Base-by-base conservation (phyloP, 2,329 filamentous ascomycete species). In the Dactylellina haptotyla region DNA sequence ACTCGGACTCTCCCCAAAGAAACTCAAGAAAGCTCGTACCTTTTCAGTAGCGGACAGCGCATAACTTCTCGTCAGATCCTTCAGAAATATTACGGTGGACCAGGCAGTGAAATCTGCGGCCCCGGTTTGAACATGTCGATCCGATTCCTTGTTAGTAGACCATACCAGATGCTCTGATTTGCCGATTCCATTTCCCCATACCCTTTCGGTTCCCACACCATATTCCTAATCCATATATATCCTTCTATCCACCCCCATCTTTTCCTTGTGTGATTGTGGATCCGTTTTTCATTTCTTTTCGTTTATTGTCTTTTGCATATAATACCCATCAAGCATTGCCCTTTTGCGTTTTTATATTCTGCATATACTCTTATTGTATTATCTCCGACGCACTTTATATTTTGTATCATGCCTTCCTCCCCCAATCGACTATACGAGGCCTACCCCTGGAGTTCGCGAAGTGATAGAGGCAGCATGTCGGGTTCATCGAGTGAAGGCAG, bases 121-220 rank as follows among this genome's bases (percentile, higher is more conserved):
- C 48, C 54, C 62, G 69, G 54, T 57, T 62, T 59, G 69, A 73
- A 66, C 26, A 73, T 73, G 69, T 73, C 69, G 53, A 73, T 73
- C 61, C 59, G 69, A 64, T 73, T 73, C 58, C 61, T 73, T 66
- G 69, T 73, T 56, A 73, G 69, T 73, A 73, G 45, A 58, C 59
- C 69, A 73, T 51, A 56, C 39, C 62, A 65, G 37, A 64, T 73
- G 69, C 61, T 73, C 66, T 73, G 69, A 73, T 72, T 72, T 53
- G 57, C 58, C 66, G 34, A 51, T 45, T 45, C 41, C 16, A 6
- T 14, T 45, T 45, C 41, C 41, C 41, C 41, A 20, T 53, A 54
- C 34, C 30, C 46, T 41, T 25, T 32, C 39, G n/a, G 39, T 45
- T 59, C 43, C 65, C 45, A 46, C 53, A 53, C 37, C 16, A 28